Base-by-base conservation (phyloP, 1,284 basidiomycete genomes). In the Cutaneotrichosporon mucoides region DNA sequence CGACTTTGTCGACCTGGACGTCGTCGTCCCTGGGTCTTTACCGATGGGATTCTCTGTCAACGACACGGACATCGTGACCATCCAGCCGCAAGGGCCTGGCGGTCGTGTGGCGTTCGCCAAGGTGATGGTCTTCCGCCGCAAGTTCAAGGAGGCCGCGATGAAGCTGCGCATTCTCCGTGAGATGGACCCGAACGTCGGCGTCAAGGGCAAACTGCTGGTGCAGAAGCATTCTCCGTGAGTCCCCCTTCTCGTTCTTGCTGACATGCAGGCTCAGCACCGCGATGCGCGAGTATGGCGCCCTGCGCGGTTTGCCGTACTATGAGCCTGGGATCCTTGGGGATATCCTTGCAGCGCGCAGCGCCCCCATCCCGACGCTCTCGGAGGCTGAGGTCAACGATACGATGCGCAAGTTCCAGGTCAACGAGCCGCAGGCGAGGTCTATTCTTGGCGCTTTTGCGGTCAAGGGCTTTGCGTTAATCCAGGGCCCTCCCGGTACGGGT, bases 401-500 rank as follows among this genome's bases (percentile, higher is more conserved):
- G 1, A 92, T 92, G 87, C 72, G 81, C 10, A 79, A 79, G 1
- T 89, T 89, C 72, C 82, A 83, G 48, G 84, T 97, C 57, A 99
- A 99, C 72, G 88, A 94, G 73, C 95, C 96, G 3, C 96, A 99
- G 76, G 95, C 95, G 4, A 84, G 82, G 43, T 96, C 96, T 3
- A 92, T 99, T 51, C 74, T 92, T 5, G 86, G 86, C 33, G 85
- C 92, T 0, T 81, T 96, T 66, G 77, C 79, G 44, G 84, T 84
- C 0, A 79, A 86, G 24, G 96, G 94, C 1, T 97, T 99, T 72
- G 85, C 87, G 0, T 81, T 99, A 40, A 95, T 99, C 59, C 96
- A 99, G 83, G 96, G 95, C 51, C 96, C 96, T 35, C 96, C 96
- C 1, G 96, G 96, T 65, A 99, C 96, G 0, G 96, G 96, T 44